Evolutionary conservation across 139 green algal species (phyloP).

Genomic region (Haematococcus lacustris): DNA sequence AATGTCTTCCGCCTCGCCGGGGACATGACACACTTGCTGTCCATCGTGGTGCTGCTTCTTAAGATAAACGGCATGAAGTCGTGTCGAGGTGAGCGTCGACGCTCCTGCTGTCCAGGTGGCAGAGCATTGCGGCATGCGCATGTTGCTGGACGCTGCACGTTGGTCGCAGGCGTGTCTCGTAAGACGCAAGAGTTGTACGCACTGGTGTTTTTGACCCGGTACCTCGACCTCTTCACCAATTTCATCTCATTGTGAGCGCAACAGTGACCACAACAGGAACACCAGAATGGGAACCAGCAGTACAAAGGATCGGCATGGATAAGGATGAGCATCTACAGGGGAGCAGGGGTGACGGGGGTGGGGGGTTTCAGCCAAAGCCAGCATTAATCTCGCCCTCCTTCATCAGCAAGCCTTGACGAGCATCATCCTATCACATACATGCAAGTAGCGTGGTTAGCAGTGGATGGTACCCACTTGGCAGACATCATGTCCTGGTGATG

Average conservation of each 20-base stretch:
- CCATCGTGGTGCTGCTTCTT: conserved; percentile 87
- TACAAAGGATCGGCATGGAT: no score
- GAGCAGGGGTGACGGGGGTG: no score
- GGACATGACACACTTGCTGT: conserved; percentile 95
- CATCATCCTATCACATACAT: no score
- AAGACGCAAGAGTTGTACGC: conserved; percentile 97
- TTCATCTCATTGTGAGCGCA: conserved; percentile 41
- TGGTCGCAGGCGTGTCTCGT: conserved; percentile 82
- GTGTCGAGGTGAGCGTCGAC: conserved; percentile 70
- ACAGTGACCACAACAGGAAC: no score
- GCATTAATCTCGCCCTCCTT: no score
- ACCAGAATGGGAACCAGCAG: no score
- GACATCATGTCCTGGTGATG: no score
- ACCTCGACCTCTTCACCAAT: conserved; percentile 92
- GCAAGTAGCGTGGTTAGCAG: no score
- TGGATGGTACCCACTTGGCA: no score
- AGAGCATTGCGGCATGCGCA: not conserved
- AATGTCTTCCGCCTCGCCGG: conserved; percentile 70
- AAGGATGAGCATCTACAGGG: no score
- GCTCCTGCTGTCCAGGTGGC: not conserved
- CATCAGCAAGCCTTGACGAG: no score
- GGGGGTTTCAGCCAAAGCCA: no score
- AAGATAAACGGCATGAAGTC: conserved; percentile 92
- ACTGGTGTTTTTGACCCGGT: conserved; percentile 91
- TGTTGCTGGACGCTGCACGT: not conserved